Base-by-base conservation (phyloP, 2,329 filamentous ascomycete genomes). In the Fusarium temperatum region DNA sequence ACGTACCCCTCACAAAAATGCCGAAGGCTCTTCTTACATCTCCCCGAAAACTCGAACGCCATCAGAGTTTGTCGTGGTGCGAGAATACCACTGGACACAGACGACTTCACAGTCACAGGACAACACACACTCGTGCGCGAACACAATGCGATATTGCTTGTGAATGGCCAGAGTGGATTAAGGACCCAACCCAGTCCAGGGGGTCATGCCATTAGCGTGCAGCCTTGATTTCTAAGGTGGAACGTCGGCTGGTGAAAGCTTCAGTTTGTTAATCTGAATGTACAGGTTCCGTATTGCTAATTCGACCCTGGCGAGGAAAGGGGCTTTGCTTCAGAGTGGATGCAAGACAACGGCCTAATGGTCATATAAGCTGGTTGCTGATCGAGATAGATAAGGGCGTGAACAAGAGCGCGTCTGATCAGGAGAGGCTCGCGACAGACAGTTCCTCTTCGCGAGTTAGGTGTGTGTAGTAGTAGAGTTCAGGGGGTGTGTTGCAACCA, bases 171-270 rank as follows among this genome's bases (percentile, higher is more conserved):
- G 45, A 62, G 64, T 71, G 56, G 54, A 57, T 60, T 53, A 55
- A 63, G 60, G 73, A 74, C 65, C 59, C 73, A 66, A 75, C 70
- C 58, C 58, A 57, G 73, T 59, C 62, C 65, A 65, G 66, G 67
- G 73, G 42, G 55, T 44, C n/a, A 51, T 54, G 36, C 32, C 42
- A 41, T 60, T 77, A 77, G 75, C 66, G 75, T 63, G 48, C 55
- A 65, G 71, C 54, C 66, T 72, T 65, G 54, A 61, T 64, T 71
- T 64, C 24, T 35, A 64, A 58, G 44, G 62, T 66, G 68, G 63
- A 67, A 47, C 41, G 24, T 36, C 55, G 53, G 42, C 71, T 68
- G 62, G 57, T 63, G 35, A 63, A 41, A 53, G 61, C 55, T 24
- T 24, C 39, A 73, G 66, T 58, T 61, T 58, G 50, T 59, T 32